These are phyloP conservation scores for Fraxinus americana DNA, from an alignment of 257 asterid genomes.

Conservation along the genomic window DNA sequence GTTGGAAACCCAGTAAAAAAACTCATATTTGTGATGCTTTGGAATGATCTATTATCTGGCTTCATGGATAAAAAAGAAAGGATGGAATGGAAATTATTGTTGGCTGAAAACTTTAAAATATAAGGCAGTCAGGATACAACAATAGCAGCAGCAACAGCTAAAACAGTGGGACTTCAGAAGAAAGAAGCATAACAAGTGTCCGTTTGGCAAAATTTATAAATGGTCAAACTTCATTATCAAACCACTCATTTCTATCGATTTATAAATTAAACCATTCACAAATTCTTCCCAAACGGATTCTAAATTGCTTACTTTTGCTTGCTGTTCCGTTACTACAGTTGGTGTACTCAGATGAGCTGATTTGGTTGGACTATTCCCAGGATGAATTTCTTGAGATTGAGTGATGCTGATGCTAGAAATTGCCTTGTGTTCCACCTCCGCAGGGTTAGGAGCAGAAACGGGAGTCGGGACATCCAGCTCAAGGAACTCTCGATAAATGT, in stretches of 20 bases:
- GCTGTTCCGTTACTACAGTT: constrained; percentile 31
- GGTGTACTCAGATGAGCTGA: constrained; percentile 43
- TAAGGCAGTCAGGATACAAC: neutral
- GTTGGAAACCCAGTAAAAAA: neutral
- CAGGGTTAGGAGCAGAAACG: constrained; percentile 26
- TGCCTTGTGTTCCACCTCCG: constrained; percentile 32
- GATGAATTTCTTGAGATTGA: constrained; percentile 31
- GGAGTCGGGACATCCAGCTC: constrained; percentile 32
- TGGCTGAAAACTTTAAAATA: neutral
- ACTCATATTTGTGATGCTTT: neutral
- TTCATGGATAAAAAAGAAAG: neutral
- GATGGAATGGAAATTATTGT: constrained; percentile 11
- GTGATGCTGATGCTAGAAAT: constrained; percentile 36
- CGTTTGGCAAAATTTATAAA: too few species aligned
- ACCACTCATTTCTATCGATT: too few species aligned
- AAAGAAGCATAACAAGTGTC: neutral
- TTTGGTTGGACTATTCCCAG: constrained; percentile 39
- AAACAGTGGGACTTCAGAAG: constrained; percentile 1
- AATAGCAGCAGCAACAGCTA: constrained; percentile 15
- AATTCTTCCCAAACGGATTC: neutral
- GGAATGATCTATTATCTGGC: neutral
- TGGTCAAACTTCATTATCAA: too few species aligned
- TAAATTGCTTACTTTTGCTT: constrained; percentile 39
- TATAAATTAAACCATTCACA: too few species aligned
- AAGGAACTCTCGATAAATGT: constrained; percentile 43